Percentiles rank a stretch among this genome's conserved stretches.
These are phyloP conservation scores for Citrullus mucosospermus DNA, from an alignment of 306 rosid genomes.

Conservation along the genomic window DNA sequence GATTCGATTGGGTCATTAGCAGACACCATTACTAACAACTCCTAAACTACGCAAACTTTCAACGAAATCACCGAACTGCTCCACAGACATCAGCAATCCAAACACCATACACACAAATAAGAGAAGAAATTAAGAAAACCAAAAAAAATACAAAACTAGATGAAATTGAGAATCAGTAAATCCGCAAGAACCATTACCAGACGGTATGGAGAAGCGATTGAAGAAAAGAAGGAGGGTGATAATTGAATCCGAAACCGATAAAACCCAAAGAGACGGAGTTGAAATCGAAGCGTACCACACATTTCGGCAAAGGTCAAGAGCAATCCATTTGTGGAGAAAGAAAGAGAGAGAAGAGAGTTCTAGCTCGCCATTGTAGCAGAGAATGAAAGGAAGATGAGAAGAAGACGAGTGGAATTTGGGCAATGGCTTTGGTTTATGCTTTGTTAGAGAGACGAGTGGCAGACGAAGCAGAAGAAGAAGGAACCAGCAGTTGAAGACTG, in stretches of 20 bases:
- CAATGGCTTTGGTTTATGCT: conserved; percentile 13
- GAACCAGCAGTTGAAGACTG: conserved; percentile 11
- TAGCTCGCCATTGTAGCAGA: neutral
- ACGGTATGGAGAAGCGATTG: neutral
- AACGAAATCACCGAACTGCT: conserved; percentile 5
- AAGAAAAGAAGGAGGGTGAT: neutral
- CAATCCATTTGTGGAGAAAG: neutral
- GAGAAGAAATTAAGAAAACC: neutral
- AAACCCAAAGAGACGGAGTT: neutral
- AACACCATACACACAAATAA: neutral
- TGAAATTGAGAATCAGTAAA: neutral
- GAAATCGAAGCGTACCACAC: conserved; percentile 1
- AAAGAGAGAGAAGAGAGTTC: neutral
- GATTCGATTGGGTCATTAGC: conserved; percentile 76
- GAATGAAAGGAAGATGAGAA: neutral
- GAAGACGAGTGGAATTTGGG: conserved; percentile 4
- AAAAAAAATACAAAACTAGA: neutral
- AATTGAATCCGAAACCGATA: neutral
- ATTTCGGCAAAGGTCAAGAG: conserved; percentile 2
- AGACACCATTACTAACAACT: conserved; percentile 55
- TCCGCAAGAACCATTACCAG: neutral
- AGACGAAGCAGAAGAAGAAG: conserved; percentile 28
- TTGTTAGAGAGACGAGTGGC: conserved; percentile 44
- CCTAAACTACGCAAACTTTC: conserved; percentile 6
- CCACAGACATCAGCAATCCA: conserved; percentile 4